Evolutionary conservation across 2,329 filamentous ascomycete species (phyloP).

Genomic region (Furcasterigmium sp.): DNA sequence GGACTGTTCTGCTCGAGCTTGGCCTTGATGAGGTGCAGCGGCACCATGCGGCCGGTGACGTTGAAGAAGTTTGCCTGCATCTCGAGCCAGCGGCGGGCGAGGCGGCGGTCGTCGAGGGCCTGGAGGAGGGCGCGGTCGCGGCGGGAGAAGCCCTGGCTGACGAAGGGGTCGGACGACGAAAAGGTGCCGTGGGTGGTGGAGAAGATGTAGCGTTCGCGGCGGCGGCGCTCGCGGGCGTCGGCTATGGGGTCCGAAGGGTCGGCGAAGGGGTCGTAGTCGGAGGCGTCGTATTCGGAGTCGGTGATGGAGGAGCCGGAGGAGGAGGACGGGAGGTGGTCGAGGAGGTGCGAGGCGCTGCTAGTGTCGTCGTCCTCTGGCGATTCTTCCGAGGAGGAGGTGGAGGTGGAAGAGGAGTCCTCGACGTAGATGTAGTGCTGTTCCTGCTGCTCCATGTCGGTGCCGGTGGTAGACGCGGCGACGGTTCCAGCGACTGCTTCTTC

Average conservation of each 20-base stretch:
- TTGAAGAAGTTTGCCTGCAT: slow-evolving; percentile 40
- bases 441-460: slow-evolving; percentile 1
- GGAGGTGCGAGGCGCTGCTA: slow-evolving; percentile 2
- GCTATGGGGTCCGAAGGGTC: background rate
- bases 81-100: slow-evolving; percentile 29
- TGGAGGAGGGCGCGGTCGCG: slow-evolving; percentile 29
- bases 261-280: slow-evolving; percentile 8
- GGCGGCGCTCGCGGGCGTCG: slow-evolving; percentile 12
- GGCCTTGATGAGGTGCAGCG: slow-evolving; percentile 27
- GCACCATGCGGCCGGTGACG: slow-evolving; percentile 33
- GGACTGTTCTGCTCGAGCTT: slow-evolving; percentile 19
- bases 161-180: slow-evolving; percentile 3
- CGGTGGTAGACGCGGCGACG: slow-evolving; percentile 2
- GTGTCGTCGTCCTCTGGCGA: background rate
- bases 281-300: slow-evolving; percentile 6
- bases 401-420: slow-evolving; percentile 2
- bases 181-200: slow-evolving; percentile 19
- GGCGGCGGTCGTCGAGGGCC: slow-evolving; percentile 24
- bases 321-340: slow-evolving; percentile 14
- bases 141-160: slow-evolving; percentile 18
- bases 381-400: slow-evolving; percentile 3
- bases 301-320: slow-evolving; percentile 8
- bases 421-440: background rate
- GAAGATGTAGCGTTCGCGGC: slow-evolving; percentile 22
- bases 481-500: background rate